Base-by-base conservation (phyloP, 176 grass and related monocot genomes). In the Pontederia paniculata region DNA sequence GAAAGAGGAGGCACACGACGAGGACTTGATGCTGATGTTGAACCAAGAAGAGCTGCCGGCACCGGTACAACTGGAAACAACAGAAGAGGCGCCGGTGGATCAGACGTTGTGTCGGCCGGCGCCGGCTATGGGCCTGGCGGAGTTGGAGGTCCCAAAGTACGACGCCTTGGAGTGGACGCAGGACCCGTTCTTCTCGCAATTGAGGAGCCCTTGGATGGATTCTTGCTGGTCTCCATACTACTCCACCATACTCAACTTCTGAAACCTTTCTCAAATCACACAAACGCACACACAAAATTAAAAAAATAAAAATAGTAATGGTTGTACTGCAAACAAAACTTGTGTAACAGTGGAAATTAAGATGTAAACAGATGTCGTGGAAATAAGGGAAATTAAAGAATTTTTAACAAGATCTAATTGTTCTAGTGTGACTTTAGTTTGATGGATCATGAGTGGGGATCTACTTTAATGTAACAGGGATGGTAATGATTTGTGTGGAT, bases 191-290 rank as follows among this genome's bases (percentile, higher is more conserved):
- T 67, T 83, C 17, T 83, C 85, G 17, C 90, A 89, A 75, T 75
- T 86, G 18, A 44, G 90, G 48, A 96, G 90, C 69, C 90, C 90
- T 0, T 89, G 90, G 85, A 86, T 81, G 79, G 79, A 96, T 42
- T 67, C 48, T 15, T 28, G 25, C 49, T 81, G 74, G 90, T 89
- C 90, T 42, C 81, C 90, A 0, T 80, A 70, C 73, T 83, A 75
- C 52, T 20, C 78, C 47, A 81, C 70, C 52, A 69, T 95, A 65
- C 89, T 95, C 59, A 86, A 95, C 69, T 78, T 86, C 54, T 80
- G 73, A 55, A 17, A 52, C 50, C 18, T 52, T 52, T 52, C 18
- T n/a, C 12, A 51, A 51, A 14, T 6, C 15, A 12, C 49, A 51
- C 15, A 52, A 0, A 52, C 19, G 1, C 17, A 20, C 9, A 18